Conservation (phyloP, 164 flowering plant genomes). For the Tetrastigma voinierianum region DNA sequence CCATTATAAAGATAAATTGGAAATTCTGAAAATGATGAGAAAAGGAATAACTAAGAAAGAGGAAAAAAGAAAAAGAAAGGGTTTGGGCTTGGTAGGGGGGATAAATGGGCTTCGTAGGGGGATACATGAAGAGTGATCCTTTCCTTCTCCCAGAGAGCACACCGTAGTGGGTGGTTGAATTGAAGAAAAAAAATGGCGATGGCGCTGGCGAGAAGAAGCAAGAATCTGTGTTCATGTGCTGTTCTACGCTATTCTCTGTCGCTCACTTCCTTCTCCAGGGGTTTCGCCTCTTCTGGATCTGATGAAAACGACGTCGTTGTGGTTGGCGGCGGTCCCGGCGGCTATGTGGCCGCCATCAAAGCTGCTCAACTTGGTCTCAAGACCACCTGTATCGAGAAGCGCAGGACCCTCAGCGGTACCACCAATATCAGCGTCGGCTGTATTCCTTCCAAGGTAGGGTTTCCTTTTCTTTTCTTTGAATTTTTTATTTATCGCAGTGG, state of each 20-base stretch:
- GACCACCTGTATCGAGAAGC: constrained; percentile 91
- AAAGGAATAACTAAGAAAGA: no score
- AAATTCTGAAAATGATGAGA: no score
- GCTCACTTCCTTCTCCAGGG: constrained; percentile 37
- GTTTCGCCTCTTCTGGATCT: constrained; percentile 65
- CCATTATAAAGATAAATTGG: no score
- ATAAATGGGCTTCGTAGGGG: no score
- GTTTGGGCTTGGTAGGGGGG: no score
- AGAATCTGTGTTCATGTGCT: constrained; percentile 20
- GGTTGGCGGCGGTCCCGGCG: constrained; percentile 97
- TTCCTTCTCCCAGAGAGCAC: not conserved
- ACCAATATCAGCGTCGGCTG: constrained; percentile 97
- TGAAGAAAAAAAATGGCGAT: constrained; percentile 50
- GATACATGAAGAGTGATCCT: no score
- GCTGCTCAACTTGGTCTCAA: constrained; percentile 95
- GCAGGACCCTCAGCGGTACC: constrained; percentile 89
- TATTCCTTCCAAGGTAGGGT: constrained; percentile 81
- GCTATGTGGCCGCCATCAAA: constrained; percentile 94
- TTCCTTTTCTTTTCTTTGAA: not conserved
- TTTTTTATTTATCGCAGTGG: not conserved
- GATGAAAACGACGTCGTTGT: constrained; percentile 91
- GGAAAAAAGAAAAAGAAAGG: no score
- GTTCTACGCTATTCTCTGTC: constrained; percentile 33
- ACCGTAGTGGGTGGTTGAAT: not conserved
- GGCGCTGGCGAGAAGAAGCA: constrained; percentile 59